phyloP scores from a whole-genome alignment of 2,329 filamentous ascomycete species.

The Piedraia hortae region DNA sequence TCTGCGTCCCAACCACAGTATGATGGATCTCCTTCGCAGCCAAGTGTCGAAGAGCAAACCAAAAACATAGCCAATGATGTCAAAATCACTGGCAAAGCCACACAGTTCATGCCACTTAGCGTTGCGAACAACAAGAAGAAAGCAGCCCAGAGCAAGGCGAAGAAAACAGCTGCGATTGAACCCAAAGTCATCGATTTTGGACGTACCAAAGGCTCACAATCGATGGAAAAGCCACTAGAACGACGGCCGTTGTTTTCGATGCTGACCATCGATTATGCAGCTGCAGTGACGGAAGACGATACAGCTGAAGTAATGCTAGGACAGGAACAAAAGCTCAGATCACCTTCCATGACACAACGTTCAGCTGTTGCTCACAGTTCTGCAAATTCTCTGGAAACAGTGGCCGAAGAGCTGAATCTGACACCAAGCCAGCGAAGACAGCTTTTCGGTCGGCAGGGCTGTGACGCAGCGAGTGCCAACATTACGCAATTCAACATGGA shows the following conservation, averaged over 20 bases:
- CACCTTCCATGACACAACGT: conserved; percentile 1
- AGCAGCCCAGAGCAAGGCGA: conserved; percentile 10
- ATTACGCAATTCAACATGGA: conserved; percentile 77
- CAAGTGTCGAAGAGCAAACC: not conserved
- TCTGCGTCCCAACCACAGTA: conserved; percentile 7
- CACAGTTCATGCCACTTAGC: conserved; percentile 74
- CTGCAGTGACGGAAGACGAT: conserved; percentile 10
- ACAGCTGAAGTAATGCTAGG: conserved; percentile 1
- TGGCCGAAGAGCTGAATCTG: conserved; percentile 55
- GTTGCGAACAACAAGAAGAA: conserved; percentile 54
- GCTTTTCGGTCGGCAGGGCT: conserved; percentile 42
- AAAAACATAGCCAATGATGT: conserved; percentile 23
- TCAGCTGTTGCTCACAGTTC: conserved; percentile 3
- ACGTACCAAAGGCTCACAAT: conserved; percentile 1
- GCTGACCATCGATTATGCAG: conserved; percentile 10
- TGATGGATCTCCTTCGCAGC: not conserved
- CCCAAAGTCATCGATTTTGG: conserved; percentile 1
- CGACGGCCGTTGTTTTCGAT: conserved; percentile 43
- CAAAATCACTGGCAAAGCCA: conserved; percentile 46
- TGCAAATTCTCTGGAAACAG: conserved; percentile 32
- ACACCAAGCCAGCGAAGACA: conserved; percentile 51
- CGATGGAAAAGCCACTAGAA: conserved; percentile 7
- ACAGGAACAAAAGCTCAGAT: not conserved
- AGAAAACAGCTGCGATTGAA: not conserved
- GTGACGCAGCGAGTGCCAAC: conserved; percentile 25